A percentile compares a stretch with the other conserved stretches of the same genome.
phyloP scores from a whole-genome alignment of 345 rosid genomes.

The Boechera divaricarpa region DNA sequence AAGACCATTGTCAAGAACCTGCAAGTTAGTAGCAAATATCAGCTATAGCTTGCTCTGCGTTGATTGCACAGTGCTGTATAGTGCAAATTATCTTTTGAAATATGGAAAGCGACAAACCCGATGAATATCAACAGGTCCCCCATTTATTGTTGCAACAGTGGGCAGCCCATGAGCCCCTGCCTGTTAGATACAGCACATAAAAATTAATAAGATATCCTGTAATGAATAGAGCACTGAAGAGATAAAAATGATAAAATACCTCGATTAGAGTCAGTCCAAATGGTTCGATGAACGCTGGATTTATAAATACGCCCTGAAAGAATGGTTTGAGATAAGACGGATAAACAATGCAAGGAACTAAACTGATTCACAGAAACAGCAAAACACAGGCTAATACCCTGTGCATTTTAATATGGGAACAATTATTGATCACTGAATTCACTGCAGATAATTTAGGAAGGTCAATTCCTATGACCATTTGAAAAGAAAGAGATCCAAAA shows the following conservation, averaged over 20 bases:
- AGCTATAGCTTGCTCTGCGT: not conserved
- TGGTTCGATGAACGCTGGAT: conserved; percentile 93
- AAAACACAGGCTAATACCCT: not conserved
- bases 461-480: not conserved
- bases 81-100: not conserved
- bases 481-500: not conserved
- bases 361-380: not conserved
- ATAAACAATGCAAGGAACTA: conserved; percentile 8
- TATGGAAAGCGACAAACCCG: conserved; percentile 48
- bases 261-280: conserved; percentile 90
- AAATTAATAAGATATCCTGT: not conserved
- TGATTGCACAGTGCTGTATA: not conserved
- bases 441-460: not conserved
- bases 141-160: conserved; percentile 87
- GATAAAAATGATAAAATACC: conserved; percentile 51
- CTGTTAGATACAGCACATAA: conserved; percentile 47
- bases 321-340: conserved; percentile 10
- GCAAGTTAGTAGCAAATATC: conserved; percentile 22
- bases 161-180: conserved; percentile 93
- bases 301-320: conserved; percentile 84
- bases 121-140: conserved; percentile 90
- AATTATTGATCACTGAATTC: not conserved
- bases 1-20: conserved; percentile 85
- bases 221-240: conserved; percentile 12
- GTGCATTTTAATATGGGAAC: not conserved